Evolutionary conservation across 2,329 filamentous ascomycete species (phyloP), one percentile per base, ranked within the genome.

Genomic region (Colletotrichum magnum): DNA sequence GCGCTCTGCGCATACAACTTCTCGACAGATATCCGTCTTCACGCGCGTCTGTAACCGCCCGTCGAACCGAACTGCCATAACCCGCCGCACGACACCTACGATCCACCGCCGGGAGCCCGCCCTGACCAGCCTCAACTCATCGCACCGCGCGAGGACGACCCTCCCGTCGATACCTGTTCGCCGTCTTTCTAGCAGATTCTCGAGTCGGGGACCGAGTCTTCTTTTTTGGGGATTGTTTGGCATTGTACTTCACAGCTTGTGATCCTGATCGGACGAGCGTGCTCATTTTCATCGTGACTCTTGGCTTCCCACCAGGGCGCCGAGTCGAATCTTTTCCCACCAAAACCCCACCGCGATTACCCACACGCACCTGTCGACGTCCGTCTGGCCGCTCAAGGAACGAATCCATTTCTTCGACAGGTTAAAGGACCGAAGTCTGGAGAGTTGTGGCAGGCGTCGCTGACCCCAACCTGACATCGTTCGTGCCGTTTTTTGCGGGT

Each of bases 291-390:
- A 47, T 15, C 16, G 6, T n/a, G 45, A 16, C 41, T n/a, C 32
- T 56, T 51, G 48, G 61, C 56, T 60, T 53, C 48, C 7, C 24
- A 26, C 24, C 15, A 2, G 21, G 24, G 36, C 21, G 1, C 62
- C 26, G 50, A 47, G 50, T 43, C 41, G 59, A 45, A 28, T 56
- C 66, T 36, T 51, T 56, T 60, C 56, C n/a, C 45, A 24, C 15
- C 36, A 13, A 32, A 26, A 26, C 62, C 62, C 62, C 64, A 63
- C 64, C 24, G n/a, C 32, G 4, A 48, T 63, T 36, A 63, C 10
- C 59, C 51, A 68, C 59, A 2, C 26, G 47, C 36, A 3, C 39
- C 26, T 28, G 18, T 48, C 24, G 6, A 15, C 41, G 39, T 26
- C 21, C 32, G 45, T 32, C 3, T 36, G 18, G 36, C 24, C 9